Evolutionary conservation across 805 yeast genomes (phyloP).

Genomic region (Candida argentea): DNA sequence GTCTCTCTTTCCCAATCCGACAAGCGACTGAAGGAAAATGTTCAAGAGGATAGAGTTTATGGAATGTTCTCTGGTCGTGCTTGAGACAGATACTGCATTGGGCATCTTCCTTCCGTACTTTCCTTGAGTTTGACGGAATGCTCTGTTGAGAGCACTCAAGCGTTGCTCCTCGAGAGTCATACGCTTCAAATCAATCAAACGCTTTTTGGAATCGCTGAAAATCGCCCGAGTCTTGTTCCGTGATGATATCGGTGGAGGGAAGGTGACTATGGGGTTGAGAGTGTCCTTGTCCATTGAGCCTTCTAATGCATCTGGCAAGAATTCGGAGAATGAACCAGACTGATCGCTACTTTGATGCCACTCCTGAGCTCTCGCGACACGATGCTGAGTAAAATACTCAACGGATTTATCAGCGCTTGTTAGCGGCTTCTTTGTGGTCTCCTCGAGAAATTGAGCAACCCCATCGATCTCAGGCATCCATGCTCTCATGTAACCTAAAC

Average conservation of each 20-base stretch:
- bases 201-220: slow-evolving; percentile 15
- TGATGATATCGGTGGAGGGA: slow-evolving; percentile 20
- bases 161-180: slow-evolving; percentile 12
- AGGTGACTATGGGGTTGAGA: slow-evolving; percentile 19
- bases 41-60: slow-evolving; percentile 24
- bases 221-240: slow-evolving; percentile 15
- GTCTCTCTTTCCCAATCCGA: slow-evolving; percentile 18
- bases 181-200: slow-evolving; percentile 23
- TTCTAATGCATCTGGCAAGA: not conserved
- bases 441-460: slow-evolving; percentile 8
- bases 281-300: slow-evolving; percentile 2
- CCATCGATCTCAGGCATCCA: slow-evolving; percentile 26
- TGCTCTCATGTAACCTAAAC: slow-evolving; percentile 17
- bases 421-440: not conserved
- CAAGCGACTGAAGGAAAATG: slow-evolving; percentile 20
- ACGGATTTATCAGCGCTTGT: slow-evolving; percentile 5
- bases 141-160: slow-evolving; percentile 7
- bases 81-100: slow-evolving; percentile 1
- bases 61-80: slow-evolving; percentile 6
- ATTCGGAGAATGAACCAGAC: not conserved
- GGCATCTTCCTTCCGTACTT: slow-evolving; percentile 11
- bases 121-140: slow-evolving; percentile 10
- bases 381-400: slow-evolving; percentile 8
- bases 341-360: not conserved
- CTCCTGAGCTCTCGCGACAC: slow-evolving; percentile 6